Evolutionary conservation across 768 basidiomycete genomes (phyloP).

Genomic region (Saitozyma sp.): DNA sequence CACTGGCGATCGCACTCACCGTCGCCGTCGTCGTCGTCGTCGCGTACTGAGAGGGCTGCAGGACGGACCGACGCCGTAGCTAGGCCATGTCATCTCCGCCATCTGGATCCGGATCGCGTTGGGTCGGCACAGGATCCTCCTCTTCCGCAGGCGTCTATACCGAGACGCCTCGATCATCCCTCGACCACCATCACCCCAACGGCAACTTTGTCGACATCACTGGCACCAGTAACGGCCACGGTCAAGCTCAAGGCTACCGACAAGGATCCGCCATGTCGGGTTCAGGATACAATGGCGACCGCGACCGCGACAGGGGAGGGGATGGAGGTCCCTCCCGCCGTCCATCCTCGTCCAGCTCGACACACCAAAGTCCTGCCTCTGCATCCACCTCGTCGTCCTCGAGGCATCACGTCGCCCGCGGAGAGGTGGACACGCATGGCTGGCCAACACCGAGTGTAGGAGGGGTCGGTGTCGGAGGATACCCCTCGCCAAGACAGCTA

Average conservation of each 20-base stretch:
- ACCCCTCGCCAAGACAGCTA: neutral
- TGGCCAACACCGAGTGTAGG: neutral
- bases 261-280: neutral
- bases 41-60: too few relatives aligned
- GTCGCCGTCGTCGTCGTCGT: too few relatives aligned
- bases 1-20: too few relatives aligned
- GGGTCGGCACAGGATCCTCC: too few relatives aligned
- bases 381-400: neutral
- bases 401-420: neutral
- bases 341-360: neutral
- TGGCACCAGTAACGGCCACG: neutral
- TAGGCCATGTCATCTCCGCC: too few relatives aligned
- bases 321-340: neutral
- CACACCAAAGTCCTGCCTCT: neutral
- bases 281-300: neutral
- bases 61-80: too few relatives aligned
- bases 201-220: neutral
- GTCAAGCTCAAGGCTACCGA: constrained; percentile 2
- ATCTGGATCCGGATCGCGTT: too few relatives aligned
- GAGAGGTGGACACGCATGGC: neutral
- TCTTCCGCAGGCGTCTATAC: too few relatives aligned
- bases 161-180: constrained; percentile 6
- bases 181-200: constrained; percentile 14
- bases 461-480: neutral
- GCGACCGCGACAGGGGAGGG: neutral